Evolutionary conservation across 805 yeast genomes (phyloP).

Genomic region (Nakazawaea sp.): DNA sequence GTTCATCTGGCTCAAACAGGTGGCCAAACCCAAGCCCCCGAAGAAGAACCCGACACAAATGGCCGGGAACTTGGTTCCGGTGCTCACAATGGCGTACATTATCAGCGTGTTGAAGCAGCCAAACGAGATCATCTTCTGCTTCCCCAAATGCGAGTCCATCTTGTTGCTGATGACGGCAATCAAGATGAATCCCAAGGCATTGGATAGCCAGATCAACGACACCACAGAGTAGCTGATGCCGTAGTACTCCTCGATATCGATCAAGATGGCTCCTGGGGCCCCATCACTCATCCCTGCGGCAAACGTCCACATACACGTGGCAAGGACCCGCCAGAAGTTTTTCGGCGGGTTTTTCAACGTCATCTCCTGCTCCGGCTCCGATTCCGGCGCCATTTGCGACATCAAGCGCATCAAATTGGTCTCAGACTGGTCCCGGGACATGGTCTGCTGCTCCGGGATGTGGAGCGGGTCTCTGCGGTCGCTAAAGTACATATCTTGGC

Average conservation of each 20-base stretch:
- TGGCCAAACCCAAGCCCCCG: constrained; percentile 54
- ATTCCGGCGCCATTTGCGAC: neutral
- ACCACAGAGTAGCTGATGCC: constrained; percentile 43
- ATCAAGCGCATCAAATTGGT: neutral
- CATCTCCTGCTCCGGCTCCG: constrained; percentile 21
- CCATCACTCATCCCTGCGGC: constrained; percentile 45
- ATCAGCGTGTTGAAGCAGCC: constrained; percentile 30
- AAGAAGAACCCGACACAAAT: constrained; percentile 43
- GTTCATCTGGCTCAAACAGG: constrained; percentile 42
- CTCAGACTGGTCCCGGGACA: constrained; percentile 1
- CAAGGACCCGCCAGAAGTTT: constrained; percentile 34
- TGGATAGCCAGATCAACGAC: constrained; percentile 51
- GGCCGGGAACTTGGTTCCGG: constrained; percentile 43
- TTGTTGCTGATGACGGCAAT: constrained; percentile 43
- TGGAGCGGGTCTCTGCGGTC: neutral
- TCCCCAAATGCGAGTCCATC: constrained; percentile 34
- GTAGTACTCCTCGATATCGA: constrained; percentile 43
- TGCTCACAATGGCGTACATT: constrained; percentile 38
- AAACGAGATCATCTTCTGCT: constrained; percentile 28
- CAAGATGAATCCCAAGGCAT: constrained; percentile 47
- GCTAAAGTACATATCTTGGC: constrained; percentile 5
- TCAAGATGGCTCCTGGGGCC: constrained; percentile 55
- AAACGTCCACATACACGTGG: constrained; percentile 33
- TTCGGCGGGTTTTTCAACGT: constrained; percentile 34
- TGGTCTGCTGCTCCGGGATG: constrained; percentile 16